A percentile compares a stretch with the other conserved stretches of the same genome.
Evolutionary conservation across 768 basidiomycete species (phyloP).

Genomic region (Lyophyllum decastes): DNA sequence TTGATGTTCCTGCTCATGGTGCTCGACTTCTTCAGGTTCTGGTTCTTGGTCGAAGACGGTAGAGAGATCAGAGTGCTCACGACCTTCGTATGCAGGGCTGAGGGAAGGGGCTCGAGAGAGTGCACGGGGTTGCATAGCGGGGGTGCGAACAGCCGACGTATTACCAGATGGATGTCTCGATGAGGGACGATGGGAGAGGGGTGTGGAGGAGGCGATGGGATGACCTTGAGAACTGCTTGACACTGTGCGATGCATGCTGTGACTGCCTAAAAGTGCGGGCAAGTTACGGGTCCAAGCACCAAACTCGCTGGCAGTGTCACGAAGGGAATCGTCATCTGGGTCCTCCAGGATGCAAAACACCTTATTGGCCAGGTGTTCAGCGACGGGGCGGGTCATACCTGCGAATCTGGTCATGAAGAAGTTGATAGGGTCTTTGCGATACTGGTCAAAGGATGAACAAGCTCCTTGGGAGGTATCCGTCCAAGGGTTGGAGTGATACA

Average conservation of each 20-base stretch:
- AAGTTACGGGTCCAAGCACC: conserved; percentile 84
- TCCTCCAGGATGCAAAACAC: conserved; percentile 83
- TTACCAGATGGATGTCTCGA: conserved; percentile 61
- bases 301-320: conserved; percentile 82
- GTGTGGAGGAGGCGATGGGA: conserved; percentile 60
- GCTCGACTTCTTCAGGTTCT: conserved; percentile 46
- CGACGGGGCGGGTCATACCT: conserved; percentile 85
- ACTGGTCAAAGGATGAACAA: conserved; percentile 81
- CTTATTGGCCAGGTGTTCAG: conserved; percentile 79
- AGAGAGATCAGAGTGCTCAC: conserved; percentile 46
- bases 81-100: conserved; percentile 48
- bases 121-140: conserved; percentile 53
- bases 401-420: conserved; percentile 92
- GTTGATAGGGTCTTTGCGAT: conserved; percentile 71
- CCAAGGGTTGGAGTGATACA: conserved; percentile 99
- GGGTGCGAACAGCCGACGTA: conserved; percentile 48
- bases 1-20: conserved; percentile 40
- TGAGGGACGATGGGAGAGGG: conserved; percentile 69
- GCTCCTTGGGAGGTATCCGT: conserved; percentile 86
- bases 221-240: conserved; percentile 68
- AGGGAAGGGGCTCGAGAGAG: conserved; percentile 68
- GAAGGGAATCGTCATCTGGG: conserved; percentile 60
- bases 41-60: conserved; percentile 57
- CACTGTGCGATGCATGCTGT: conserved; percentile 57
- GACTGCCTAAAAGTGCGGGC: conserved; percentile 66